Percentiles rank a stretch among this genome's conserved stretches.
Conservation (phyloP, 805 yeast genomes). For the Barnettozyma wickerhamii region DNA sequence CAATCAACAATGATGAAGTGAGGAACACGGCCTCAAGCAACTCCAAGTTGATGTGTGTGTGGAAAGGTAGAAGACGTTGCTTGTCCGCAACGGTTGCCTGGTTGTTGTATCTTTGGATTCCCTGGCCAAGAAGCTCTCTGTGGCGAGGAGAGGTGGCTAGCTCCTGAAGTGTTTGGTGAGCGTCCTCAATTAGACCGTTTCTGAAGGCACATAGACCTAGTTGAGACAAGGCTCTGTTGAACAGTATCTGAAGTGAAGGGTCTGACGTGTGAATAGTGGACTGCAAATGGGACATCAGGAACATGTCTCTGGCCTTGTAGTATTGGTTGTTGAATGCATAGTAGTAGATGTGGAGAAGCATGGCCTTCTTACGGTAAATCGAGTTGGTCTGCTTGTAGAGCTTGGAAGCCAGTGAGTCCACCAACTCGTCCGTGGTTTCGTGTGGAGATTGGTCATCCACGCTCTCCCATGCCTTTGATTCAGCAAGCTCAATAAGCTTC, state of each 20-base stretch:
- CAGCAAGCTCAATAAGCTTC: constrained; percentile 63
- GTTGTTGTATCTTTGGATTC: constrained; percentile 64
- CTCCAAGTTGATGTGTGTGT: constrained; percentile 96
- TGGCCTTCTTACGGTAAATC: constrained; percentile 74
- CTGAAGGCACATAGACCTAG: constrained; percentile 95
- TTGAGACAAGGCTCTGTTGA: constrained; percentile 94
- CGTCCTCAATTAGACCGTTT: constrained; percentile 76
- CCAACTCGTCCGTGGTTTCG: constrained; percentile 47
- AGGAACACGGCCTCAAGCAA: constrained; percentile 90
- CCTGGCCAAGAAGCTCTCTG: constrained; percentile 90
- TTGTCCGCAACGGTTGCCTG: constrained; percentile 53
- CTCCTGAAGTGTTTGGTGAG: constrained; percentile 84
- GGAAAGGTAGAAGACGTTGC: constrained; percentile 91
- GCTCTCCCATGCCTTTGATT: constrained; percentile 68
- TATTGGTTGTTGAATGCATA: constrained; percentile 86
- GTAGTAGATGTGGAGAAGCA: constrained; percentile 82
- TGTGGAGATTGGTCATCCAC: constrained; percentile 32
- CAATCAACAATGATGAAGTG: constrained; percentile 84
- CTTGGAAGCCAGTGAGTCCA: constrained; percentile 60
- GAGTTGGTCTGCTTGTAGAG: constrained; percentile 65
- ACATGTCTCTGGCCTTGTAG: constrained; percentile 80
- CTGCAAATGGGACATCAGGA: constrained; percentile 82
- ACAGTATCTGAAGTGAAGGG: constrained; percentile 80
- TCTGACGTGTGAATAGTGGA: constrained; percentile 80
- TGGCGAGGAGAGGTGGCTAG: constrained; percentile 80